Conservation (phyloP, 202 grass and related monocot genomes). For the Panicum hallii region DNA sequence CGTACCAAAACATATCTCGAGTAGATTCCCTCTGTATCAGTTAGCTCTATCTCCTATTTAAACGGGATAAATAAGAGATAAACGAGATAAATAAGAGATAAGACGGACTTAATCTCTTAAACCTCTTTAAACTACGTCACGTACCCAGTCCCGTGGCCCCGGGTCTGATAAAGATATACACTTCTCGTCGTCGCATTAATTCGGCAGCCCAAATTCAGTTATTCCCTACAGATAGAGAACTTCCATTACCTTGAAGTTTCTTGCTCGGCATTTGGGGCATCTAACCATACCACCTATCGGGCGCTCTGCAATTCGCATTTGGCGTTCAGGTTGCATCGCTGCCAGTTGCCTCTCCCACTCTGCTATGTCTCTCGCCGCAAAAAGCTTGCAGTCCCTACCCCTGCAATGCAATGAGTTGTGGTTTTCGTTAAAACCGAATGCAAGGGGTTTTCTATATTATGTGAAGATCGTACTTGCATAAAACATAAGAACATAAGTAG, state of each 20-base stretch:
- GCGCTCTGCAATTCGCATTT: conserved; percentile 36
- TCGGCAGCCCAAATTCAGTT: not conserved
- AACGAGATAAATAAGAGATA: too few species aligned
- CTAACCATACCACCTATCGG: conserved; percentile 38
- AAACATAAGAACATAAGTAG: conserved; percentile 14
- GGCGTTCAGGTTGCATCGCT: conserved; percentile 44
- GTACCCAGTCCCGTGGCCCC: too few species aligned
- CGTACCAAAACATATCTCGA: too few species aligned
- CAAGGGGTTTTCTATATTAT: not conserved
- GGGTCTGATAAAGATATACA: too few species aligned
- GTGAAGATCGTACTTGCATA: conserved; percentile 21
- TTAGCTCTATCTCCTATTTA: too few species aligned
- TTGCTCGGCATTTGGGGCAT: conserved; percentile 69
- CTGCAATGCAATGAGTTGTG: conserved; percentile 10
- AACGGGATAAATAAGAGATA: too few species aligned
- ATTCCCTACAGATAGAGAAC: not conserved
- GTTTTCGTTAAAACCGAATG: not conserved
- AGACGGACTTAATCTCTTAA: too few species aligned
- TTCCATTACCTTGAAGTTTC: conserved; percentile 66
- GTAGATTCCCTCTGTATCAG: too few species aligned
- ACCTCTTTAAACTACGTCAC: too few species aligned
- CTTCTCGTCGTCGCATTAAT: not conserved
- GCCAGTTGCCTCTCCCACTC: conserved; percentile 63
- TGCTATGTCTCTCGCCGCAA: conserved; percentile 55
- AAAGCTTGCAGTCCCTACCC: conserved; percentile 58